Evolutionary conservation across 768 basidiomycete species (phyloP).

Genomic region (Boletus subcaerulescens): DNA sequence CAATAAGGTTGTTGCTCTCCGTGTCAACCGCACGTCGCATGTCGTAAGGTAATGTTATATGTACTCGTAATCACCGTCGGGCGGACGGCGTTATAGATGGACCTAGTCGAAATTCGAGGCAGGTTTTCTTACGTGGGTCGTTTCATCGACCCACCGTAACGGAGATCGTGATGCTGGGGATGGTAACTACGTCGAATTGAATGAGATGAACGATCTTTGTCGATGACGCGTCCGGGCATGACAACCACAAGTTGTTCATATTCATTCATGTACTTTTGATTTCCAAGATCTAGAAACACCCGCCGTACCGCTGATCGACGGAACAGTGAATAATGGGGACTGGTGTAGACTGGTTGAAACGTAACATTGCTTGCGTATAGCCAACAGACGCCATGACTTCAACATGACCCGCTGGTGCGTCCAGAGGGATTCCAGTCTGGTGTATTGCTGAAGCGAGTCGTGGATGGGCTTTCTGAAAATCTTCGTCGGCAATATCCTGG

Average conservation of each 20-base stretch:
- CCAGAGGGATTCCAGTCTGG: background rate
- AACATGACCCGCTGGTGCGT: background rate
- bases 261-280: background rate
- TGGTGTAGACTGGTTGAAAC: background rate
- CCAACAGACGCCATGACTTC: too few relatives aligned
- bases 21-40: background rate
- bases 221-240: background rate
- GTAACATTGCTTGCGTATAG: too few relatives aligned
- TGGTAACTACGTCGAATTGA: background rate
- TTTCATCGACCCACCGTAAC: background rate
- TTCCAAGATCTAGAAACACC: background rate
- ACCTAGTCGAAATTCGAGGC: background rate
- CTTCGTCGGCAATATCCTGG: background rate
- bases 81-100: background rate
- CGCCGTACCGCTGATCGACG: background rate
- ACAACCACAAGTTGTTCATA: background rate
- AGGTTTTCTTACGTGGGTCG: background rate
- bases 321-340: background rate
- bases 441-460: background rate
- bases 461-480: background rate
- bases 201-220: background rate
- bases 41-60: too few relatives aligned
- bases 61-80: constrained; percentile 2
- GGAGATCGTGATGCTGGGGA: background rate
- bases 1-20: background rate